phyloP scores from a whole-genome alignment of 768 basidiomycete species.

The Mycena chlorophos region DNA sequence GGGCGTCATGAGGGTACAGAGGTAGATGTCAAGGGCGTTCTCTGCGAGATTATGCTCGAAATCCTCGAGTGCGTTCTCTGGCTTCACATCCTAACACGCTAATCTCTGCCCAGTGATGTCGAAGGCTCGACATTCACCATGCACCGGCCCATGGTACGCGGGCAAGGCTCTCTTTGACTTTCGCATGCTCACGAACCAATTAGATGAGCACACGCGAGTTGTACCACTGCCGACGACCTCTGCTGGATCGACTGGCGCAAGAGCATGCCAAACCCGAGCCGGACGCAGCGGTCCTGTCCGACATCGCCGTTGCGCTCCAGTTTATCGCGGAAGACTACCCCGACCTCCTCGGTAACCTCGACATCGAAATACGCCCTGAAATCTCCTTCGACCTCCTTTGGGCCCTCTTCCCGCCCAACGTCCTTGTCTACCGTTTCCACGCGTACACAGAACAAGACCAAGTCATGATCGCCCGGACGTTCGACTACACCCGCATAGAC shows the following conservation, averaged over 20 bases:
- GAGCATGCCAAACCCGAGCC: slow-evolving; percentile 18
- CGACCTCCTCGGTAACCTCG: slow-evolving; percentile 14
- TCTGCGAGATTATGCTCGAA: slow-evolving; percentile 21
- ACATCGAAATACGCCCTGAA: slow-evolving; percentile 13
- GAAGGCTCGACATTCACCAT: background rate
- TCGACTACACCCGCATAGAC: slow-evolving; percentile 5
- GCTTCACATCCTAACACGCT: slow-evolving; percentile 2
- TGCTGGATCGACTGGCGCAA: slow-evolving; percentile 14
- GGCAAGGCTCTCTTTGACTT: background rate
- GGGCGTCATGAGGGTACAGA: slow-evolving; percentile 18
- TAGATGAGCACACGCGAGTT: slow-evolving; percentile 20
- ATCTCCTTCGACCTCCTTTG: slow-evolving; percentile 35
- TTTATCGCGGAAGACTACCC: slow-evolving; percentile 22
- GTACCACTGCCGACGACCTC: slow-evolving; percentile 17
- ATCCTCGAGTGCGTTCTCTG: slow-evolving; percentile 17
- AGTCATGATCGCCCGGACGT: slow-evolving; percentile 9
- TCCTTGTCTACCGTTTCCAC: slow-evolving; percentile 23
- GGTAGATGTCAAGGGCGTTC: slow-evolving; percentile 23
- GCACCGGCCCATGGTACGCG: background rate
- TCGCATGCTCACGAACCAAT: background rate
- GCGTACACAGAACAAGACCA: slow-evolving; percentile 16
- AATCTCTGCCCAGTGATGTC: background rate
- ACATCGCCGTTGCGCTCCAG: slow-evolving; percentile 21
- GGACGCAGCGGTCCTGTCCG: slow-evolving; percentile 13
- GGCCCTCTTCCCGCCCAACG: slow-evolving; percentile 27